Conservation (phyloP, 345 rosid species). For the Ricinus communis region DNA sequence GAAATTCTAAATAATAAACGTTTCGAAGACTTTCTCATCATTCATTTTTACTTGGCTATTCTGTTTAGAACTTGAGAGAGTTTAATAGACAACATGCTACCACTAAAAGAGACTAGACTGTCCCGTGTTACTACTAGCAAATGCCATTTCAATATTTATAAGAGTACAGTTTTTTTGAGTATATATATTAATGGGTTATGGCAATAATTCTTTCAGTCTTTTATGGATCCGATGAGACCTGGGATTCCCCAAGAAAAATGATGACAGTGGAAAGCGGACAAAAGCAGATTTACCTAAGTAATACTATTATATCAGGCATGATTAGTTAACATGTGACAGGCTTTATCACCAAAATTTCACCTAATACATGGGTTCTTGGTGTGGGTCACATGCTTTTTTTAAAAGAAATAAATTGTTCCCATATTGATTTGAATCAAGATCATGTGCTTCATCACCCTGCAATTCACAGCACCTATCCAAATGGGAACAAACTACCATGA, state of each 20-base stretch:
- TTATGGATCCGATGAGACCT: not conserved
- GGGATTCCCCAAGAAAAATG: slow-evolving; percentile 12
- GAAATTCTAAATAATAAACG: too few species aligned
- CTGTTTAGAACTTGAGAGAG: too few species aligned
- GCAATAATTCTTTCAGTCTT: too few species aligned
- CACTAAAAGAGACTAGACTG: too few species aligned
- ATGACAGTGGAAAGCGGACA: slow-evolving; percentile 21
- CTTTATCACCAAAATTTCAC: slow-evolving; percentile 10
- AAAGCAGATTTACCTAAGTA: slow-evolving; percentile 21
- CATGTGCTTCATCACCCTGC: slow-evolving; percentile 15
- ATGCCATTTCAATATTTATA: too few species aligned
- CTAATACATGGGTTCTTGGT: slow-evolving; percentile 18
- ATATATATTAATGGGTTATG: too few species aligned
- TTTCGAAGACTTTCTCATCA: too few species aligned
- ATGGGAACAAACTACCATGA: too few species aligned
- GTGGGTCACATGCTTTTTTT: slow-evolving; percentile 26
- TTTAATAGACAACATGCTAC: too few species aligned
- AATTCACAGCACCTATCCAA: slow-evolving; percentile 2
- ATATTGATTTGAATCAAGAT: slow-evolving; percentile 8
- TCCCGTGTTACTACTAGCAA: too few species aligned
- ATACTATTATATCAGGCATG: slow-evolving; percentile 16
- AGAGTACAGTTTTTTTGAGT: too few species aligned
- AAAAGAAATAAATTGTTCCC: not conserved
- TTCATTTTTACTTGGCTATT: too few species aligned
- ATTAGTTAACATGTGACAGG: slow-evolving; percentile 25